A percentile compares a stretch with the other conserved stretches of the same genome.
phyloP scores from a whole-genome alignment of 306 rosid genomes.

The Betula pendula region DNA sequence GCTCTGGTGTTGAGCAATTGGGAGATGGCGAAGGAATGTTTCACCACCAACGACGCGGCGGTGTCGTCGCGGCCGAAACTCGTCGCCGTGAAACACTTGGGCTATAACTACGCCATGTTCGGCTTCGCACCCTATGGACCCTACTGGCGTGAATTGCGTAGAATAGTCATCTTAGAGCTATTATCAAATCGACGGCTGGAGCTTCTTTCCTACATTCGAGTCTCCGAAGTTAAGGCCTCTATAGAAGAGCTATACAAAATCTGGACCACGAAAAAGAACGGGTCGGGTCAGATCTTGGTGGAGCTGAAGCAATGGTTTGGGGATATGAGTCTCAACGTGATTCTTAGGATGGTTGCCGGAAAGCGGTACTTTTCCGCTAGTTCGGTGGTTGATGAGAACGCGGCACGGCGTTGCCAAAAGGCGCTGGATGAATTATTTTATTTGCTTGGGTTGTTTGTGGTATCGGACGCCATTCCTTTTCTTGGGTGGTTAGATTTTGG shows the following conservation, averaged over 20 bases:
- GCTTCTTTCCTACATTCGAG: slow-evolving; percentile 16
- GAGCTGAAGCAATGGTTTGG: slow-evolving; percentile 34
- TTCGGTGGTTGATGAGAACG: neutral
- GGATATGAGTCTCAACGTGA: slow-evolving; percentile 15
- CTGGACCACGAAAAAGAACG: slow-evolving; percentile 4
- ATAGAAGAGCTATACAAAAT: slow-evolving; percentile 11
- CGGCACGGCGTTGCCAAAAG: neutral
- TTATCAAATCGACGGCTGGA: slow-evolving; percentile 30
- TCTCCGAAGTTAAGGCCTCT: slow-evolving; percentile 23
- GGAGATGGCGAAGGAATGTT: slow-evolving; percentile 39
- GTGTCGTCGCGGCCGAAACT: slow-evolving; percentile 25
- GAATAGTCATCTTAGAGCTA: slow-evolving; percentile 1
- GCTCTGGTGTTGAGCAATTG: slow-evolving; percentile 23
- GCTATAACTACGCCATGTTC: slow-evolving; percentile 28
- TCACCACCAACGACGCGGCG: slow-evolving; percentile 28
- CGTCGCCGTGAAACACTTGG: neutral
- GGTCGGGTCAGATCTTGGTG: neutral
- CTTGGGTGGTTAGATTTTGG: slow-evolving; percentile 25
- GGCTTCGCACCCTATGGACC: slow-evolving; percentile 34
- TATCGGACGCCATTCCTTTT: neutral
- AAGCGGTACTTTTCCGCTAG: neutral
- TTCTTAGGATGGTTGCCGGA: slow-evolving; percentile 11
- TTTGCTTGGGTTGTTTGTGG: neutral
- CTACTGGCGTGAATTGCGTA: slow-evolving; percentile 41
- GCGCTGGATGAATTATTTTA: neutral